Evolutionary conservation across 1,284 basidiomycete genomes (phyloP).

Genomic region (Ceratobasidium sp.): DNA sequence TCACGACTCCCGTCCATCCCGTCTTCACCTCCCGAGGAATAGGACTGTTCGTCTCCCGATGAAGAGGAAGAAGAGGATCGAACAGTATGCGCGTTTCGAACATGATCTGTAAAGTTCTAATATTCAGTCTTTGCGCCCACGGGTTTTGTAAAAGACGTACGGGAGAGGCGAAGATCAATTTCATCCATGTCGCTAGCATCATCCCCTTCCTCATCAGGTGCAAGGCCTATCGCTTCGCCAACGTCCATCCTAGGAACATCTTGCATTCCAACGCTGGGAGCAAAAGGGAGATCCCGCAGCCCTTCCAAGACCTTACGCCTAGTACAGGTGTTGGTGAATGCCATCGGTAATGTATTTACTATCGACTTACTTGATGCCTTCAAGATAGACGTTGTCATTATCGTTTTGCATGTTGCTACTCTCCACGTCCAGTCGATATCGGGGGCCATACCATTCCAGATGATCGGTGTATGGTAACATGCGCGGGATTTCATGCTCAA

Average conservation of each 20-base stretch:
- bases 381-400: slow-evolving; percentile 86
- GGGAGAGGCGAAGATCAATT: slow-evolving; percentile 32
- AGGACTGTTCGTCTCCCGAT: slow-evolving; percentile 47
- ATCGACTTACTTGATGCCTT: slow-evolving; percentile 77
- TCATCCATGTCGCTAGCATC: slow-evolving; percentile 72
- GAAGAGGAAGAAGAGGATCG: slow-evolving; percentile 47
- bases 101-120: slow-evolving; percentile 22
- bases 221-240: slow-evolving; percentile 72
- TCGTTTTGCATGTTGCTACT: slow-evolving; percentile 95
- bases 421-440: slow-evolving; percentile 92
- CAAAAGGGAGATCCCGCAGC: slow-evolving; percentile 80
- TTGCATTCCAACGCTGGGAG: slow-evolving; percentile 90
- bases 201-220: slow-evolving; percentile 60
- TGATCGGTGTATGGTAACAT: slow-evolving; percentile 96
- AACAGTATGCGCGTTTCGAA: slow-evolving; percentile 46
- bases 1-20: slow-evolving; percentile 8
- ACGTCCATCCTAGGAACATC: slow-evolving; percentile 79
- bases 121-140: background rate
- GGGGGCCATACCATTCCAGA: slow-evolving; percentile 97
- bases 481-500: slow-evolving; percentile 80
- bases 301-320: slow-evolving; percentile 83
- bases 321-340: background rate
- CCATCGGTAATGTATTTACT: slow-evolving; percentile 15
- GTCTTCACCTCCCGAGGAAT: slow-evolving; percentile 37
- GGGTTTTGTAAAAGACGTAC: background rate